phyloP scores from a whole-genome alignment of 2,329 filamentous ascomycete species.

The Xylaria polymorpha region DNA sequence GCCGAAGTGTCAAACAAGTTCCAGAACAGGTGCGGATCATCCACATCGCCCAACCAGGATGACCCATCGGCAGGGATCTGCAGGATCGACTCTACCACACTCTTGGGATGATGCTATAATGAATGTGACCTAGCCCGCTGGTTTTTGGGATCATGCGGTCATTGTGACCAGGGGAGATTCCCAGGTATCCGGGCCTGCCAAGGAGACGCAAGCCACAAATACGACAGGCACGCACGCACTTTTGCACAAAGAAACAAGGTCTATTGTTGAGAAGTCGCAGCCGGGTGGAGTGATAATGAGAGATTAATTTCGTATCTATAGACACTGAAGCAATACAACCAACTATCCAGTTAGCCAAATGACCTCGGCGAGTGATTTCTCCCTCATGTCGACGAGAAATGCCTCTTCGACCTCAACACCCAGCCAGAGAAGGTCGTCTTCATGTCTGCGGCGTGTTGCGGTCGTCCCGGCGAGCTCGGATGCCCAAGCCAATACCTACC shows the following conservation, averaged over 20 bases:
- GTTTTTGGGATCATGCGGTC: constrained; percentile 36
- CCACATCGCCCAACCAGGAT: constrained; percentile 43
- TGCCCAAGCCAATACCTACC: neutral
- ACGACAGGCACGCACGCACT: constrained; percentile 5
- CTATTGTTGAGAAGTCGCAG: neutral
- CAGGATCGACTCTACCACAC: constrained; percentile 44
- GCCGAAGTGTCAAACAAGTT: constrained; percentile 28
- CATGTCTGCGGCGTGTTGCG: neutral
- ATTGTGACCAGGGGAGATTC: constrained; percentile 33
- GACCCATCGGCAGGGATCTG: constrained; percentile 42
- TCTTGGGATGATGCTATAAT: constrained; percentile 45
- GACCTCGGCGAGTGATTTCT: neutral
- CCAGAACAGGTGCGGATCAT: constrained; percentile 38
- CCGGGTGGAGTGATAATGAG: neutral
- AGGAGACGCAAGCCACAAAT: constrained; percentile 25
- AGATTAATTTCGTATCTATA: neutral
- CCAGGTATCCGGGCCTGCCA: constrained; percentile 35
- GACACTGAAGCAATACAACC: neutral
- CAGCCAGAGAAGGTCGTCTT: too few relatives aligned
- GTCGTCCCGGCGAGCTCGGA: constrained; percentile 3
- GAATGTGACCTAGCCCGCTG: constrained; percentile 37
- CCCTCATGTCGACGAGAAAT: neutral
- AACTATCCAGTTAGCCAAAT: neutral
- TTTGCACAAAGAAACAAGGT: constrained; percentile 15
- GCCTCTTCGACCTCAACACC: too few relatives aligned